Evolutionary conservation across 768 basidiomycete genomes (phyloP).

Genomic region (Crassisporium funariophilum): DNA sequence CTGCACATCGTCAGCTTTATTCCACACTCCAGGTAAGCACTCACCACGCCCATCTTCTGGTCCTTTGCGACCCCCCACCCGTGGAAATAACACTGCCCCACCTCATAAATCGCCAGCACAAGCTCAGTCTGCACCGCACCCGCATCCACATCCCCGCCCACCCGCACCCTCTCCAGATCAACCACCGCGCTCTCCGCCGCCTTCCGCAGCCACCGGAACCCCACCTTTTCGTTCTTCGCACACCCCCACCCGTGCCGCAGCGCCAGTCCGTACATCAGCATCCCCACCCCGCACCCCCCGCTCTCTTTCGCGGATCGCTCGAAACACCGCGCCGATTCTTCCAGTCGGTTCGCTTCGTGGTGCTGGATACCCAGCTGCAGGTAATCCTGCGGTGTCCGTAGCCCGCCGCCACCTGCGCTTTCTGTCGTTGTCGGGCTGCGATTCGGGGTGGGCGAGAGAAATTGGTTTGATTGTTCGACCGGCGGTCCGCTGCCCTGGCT

Average conservation of each 20-base stretch:
- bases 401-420: constrained; percentile 7
- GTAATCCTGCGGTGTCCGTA: constrained; percentile 60
- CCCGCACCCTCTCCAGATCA: constrained; percentile 68
- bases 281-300: constrained; percentile 86
- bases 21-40: constrained; percentile 29
- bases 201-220: constrained; percentile 80
- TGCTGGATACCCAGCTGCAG: constrained; percentile 77
- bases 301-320: constrained; percentile 72
- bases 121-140: constrained; percentile 62
- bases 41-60: constrained; percentile 85
- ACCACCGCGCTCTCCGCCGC: constrained; percentile 82
- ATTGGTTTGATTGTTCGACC: no score
- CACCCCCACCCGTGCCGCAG: constrained; percentile 90
- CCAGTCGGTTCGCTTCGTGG: constrained; percentile 73
- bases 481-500: no score
- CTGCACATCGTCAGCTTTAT: constrained; percentile 33
- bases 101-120: constrained; percentile 88
- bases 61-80: constrained; percentile 90
- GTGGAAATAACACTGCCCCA: constrained; percentile 90
- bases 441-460: no score
- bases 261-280: constrained; percentile 91
- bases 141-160: constrained; percentile 48
- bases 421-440: not conserved
- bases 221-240: constrained; percentile 73
- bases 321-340: constrained; percentile 71